Evolutionary conservation across 2,329 filamentous ascomycete genomes (phyloP), one percentile per base, ranked within the genome.

Genomic region (Claviceps africana): DNA sequence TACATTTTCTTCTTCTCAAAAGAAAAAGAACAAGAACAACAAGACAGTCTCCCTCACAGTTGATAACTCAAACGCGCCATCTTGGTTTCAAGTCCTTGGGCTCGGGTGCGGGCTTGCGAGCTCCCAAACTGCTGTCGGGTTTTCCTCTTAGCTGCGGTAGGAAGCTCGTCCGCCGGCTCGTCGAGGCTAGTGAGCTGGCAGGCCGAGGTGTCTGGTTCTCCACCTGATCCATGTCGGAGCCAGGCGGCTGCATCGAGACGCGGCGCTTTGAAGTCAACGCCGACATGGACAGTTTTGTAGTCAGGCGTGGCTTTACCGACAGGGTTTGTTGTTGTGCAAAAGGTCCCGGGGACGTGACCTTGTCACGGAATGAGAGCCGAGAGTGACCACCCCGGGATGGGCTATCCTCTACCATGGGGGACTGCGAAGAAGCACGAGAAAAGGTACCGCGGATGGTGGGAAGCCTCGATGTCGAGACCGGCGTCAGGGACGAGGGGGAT

Each of bases 351-450:
- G 72, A 76, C 11, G 70, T 64, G 31, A 79, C 63, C 33, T 75
- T 72, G 43, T 80, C 77, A 47, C 77, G 73, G 64, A 78, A 78
- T 15, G 73, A 74, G 30, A 79, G 68, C n/a, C 71, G 70, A 10
- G 67, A 74, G 51, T 60, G 63, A 50, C 64, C 70, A 33, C 59
- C 64, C 54, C 70, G 71, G 31, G 74, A 70, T 19, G 76, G 73
- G 6, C 72, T 72, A 50, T 69, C 64, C 3, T 73, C 71, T 5
- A 68, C 64, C 35, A 65, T 66, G 0, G 76, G 75, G 1, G 77
- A 77, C 5, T 72, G 70, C 1, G 77, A 74, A 5, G 66, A 58
- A 6, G 70, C 69, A 37, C 76, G 72, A 35, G 64, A 62, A 1
- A 76, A 63, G 2, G 76, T 70, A 55, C 70, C 77, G 21, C 76